Evolutionary conservation across 768 basidiomycete genomes (phyloP).

Genomic region (Steccherinum ochraceum): DNA sequence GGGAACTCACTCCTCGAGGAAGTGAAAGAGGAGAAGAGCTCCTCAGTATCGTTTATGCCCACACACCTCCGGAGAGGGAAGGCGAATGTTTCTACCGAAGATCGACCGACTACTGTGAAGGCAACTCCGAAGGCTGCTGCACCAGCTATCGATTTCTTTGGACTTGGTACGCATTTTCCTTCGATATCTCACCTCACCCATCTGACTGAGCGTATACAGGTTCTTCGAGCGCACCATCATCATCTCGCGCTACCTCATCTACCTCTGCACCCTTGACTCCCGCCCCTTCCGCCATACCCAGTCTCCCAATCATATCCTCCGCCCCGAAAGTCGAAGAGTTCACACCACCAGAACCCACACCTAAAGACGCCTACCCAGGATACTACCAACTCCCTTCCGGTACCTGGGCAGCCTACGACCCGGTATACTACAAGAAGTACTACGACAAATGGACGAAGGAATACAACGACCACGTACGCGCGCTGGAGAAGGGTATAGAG

Average conservation of each 20-base stretch:
- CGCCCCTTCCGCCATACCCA: slow-evolving; percentile 13
- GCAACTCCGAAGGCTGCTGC: slow-evolving; percentile 17
- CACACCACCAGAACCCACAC: slow-evolving; percentile 66
- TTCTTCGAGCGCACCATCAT: slow-evolving; percentile 2
- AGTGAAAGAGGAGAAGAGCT: slow-evolving; percentile 9
- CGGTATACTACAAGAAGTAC: slow-evolving; percentile 60
- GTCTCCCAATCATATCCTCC: slow-evolving; percentile 41
- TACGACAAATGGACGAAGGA: slow-evolving; percentile 68
- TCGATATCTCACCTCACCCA: neutral
- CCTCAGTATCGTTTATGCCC: slow-evolving; percentile 49
- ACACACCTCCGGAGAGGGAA: slow-evolving; percentile 53
- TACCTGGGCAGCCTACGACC: slow-evolving; percentile 69
- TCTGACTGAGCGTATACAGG: neutral
- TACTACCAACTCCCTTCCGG: slow-evolving; percentile 84
- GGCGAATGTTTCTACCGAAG: slow-evolving; percentile 37
- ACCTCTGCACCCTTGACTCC: slow-evolving; percentile 12
- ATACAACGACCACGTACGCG: slow-evolving; percentile 65
- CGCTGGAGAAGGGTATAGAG: slow-evolving; percentile 58
- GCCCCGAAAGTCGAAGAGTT: slow-evolving; percentile 67
- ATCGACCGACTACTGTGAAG: slow-evolving; percentile 2
- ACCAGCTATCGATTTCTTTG: slow-evolving; percentile 61
- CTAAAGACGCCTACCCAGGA: slow-evolving; percentile 74
- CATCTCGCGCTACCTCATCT: slow-evolving; percentile 5
- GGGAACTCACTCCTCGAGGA: slow-evolving; percentile 11
- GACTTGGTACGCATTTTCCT: slow-evolving; percentile 40